A percentile compares a stretch with the other conserved stretches of the same genome.
Conservation (phyloP, 352 stramenopile species). For the Phytophthora podocarpi region DNA sequence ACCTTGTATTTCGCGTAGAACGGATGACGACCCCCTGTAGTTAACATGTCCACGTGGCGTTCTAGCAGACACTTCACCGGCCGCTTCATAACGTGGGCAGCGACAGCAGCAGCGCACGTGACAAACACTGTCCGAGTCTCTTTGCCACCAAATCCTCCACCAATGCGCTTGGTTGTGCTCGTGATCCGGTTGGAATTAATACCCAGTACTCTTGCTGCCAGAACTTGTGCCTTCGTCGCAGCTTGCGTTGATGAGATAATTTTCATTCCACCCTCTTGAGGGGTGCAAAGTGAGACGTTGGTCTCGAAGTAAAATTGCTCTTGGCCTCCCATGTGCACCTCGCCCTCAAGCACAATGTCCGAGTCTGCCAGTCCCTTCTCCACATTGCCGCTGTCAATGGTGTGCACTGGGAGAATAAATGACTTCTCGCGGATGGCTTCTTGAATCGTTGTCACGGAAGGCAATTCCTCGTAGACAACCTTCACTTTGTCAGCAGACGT, state of each 20-base stretch:
- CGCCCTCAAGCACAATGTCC: conserved; percentile 85
- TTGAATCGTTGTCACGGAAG: conserved; percentile 94
- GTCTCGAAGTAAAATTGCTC: conserved; percentile 98
- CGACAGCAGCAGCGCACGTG: conserved; percentile 91
- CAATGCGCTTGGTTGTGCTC: conserved; percentile 94
- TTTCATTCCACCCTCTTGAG: conserved; percentile 90
- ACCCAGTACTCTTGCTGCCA: conserved; percentile 90
- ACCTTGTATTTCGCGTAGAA: conserved; percentile 96
- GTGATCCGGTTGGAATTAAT: conserved; percentile 92
- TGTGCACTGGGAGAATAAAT: conserved; percentile 88
- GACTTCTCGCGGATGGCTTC: conserved; percentile 93
- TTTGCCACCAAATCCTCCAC: conserved; percentile 97
- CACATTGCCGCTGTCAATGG: conserved; percentile 87
- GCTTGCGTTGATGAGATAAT: conserved; percentile 95
- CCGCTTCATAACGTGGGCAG: conserved; percentile 85
- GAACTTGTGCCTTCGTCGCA: conserved; percentile 92
- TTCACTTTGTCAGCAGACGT: conserved; percentile 82
- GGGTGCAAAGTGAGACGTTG: conserved; percentile 81
- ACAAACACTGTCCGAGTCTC: conserved; percentile 94
- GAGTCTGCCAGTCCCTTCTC: conserved; percentile 67
- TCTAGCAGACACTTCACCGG: conserved; percentile 93
- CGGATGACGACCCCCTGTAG: conserved; percentile 91
- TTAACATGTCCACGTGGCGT: conserved; percentile 96
- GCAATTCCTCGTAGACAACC: conserved; percentile 90
- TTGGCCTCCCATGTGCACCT: conserved; percentile 91